A percentile compares a stretch with the other conserved stretches of the same genome.
phyloP scores from a whole-genome alignment of 106 monocot species.

The Gastrodia elata region DNA sequence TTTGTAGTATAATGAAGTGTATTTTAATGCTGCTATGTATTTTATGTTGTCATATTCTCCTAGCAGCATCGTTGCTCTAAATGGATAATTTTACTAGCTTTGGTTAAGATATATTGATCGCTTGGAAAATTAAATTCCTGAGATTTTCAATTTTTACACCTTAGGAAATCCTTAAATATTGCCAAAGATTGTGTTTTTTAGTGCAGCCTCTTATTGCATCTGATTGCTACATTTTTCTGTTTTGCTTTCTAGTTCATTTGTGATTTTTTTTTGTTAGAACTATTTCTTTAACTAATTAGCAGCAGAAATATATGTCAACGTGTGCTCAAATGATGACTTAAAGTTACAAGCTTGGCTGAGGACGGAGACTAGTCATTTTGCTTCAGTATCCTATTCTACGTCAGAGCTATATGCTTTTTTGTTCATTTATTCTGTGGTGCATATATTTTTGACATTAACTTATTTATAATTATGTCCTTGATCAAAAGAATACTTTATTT shows the following conservation, averaged over 20 bases:
- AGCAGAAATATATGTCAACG: conserved; percentile 34
- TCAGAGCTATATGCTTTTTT: neutral
- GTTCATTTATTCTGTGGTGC: neutral
- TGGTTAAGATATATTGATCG: neutral
- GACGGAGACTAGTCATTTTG: conserved; percentile 24
- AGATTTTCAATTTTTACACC: neutral
- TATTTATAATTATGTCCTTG: neutral
- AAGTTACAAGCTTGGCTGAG: conserved; percentile 32
- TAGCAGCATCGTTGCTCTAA: neutral
- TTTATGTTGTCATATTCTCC: neutral
- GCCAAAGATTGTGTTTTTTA: neutral
- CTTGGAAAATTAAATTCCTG: neutral
- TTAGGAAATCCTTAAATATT: neutral
- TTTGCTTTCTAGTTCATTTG: neutral
- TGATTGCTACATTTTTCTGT: neutral
- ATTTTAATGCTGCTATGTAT: neutral
- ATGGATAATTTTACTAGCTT: neutral
- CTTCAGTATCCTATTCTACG: conserved; percentile 65
- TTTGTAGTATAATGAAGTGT: neutral
- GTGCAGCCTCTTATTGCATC: conserved; percentile 1
- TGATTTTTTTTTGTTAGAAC: conserved; percentile 2
- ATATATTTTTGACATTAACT: neutral
- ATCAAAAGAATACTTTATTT: neutral
- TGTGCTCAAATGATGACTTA: conserved; percentile 19
- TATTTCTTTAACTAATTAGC: conserved; percentile 34